Base-by-base conservation (phyloP, 495 filamentous ascomycete genomes). In the Aspergillus mulundensis region DNA sequence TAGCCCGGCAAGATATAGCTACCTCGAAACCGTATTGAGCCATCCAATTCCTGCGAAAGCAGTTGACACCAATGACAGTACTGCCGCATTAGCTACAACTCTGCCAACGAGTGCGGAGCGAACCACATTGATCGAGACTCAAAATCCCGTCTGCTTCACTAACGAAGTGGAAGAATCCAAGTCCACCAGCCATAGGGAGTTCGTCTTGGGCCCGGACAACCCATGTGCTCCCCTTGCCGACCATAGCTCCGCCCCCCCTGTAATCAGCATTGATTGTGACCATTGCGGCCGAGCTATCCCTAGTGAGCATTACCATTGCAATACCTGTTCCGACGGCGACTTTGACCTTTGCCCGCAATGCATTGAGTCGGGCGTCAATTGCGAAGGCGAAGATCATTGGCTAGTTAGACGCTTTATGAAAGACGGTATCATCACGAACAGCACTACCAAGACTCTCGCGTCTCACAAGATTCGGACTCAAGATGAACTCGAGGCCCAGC, bases 241-340 rank as follows among this genome's bases (percentile, higher is more conserved):
- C 24, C 70, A 75, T 58, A 62, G 43, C 12, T 70, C 71, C 4
- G 50, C 62, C 25, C 62, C 58, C 18, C 71, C 73, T 11, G 62
- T 69, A 30, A 80, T 78, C 68, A 84, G 81, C 34, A 91, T 98
- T 49, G 96, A 87, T 77, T 99, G 94, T 82, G 96, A 99, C 73
- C 81, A 84, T 63, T 99, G 94, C 66, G 84, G 92, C 52, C 71
- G 72, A 20, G 80, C 84, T 32, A 90, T 97, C 61, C 77, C 84
- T 32, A 84, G 90, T 60, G 82, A 81, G 20, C 94, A 99, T 66
- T 99, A 89, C 69, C 94, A 99, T 72, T 99, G 94, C 77, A 87
- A 88, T 63, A 87, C 84, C 52, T 99, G 95, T 70, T 89, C 96
- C 58, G 78, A 86, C 50, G 94, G 94, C 25, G 95, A 99, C 70